These are phyloP conservation scores for Trichothecium sympodiale DNA, from an alignment of 2,329 filamentous ascomycete genomes.

Conservation along the genomic window DNA sequence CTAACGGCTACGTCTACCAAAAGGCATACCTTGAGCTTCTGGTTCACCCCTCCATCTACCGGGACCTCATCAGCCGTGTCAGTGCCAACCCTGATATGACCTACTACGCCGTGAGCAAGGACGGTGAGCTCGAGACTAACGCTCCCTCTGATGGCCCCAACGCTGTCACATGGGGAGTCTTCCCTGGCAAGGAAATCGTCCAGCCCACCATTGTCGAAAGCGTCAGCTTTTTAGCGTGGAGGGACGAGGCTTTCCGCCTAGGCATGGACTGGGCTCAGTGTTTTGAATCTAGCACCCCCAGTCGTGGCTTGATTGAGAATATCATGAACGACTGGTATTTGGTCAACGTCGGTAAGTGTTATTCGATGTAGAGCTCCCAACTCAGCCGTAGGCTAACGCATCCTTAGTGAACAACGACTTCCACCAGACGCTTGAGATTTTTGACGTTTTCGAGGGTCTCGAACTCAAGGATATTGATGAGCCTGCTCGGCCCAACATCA, in stretches of 20 bases:
- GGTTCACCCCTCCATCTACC: slow-evolving; percentile 68
- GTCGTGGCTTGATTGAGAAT: slow-evolving; percentile 66
- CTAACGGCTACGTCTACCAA: slow-evolving; percentile 94
- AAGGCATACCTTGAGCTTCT: slow-evolving; percentile 94
- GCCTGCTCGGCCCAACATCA: slow-evolving; percentile 15
- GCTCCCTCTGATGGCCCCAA: slow-evolving; percentile 80
- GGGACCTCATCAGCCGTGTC: slow-evolving; percentile 67
- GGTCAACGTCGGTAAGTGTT: slow-evolving; percentile 75
- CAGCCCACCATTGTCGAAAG: slow-evolving; percentile 99
- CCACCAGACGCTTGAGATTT: slow-evolving; percentile 72
- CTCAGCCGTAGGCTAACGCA: slow-evolving; percentile 5
- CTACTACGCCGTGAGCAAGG: slow-evolving; percentile 86
- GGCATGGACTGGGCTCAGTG: slow-evolving; percentile 93
- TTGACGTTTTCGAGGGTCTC: slow-evolving; percentile 74
- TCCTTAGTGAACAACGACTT: slow-evolving; percentile 91
- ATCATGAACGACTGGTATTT: slow-evolving; percentile 89
- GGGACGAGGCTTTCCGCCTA: slow-evolving; percentile 90
- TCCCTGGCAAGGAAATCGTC: slow-evolving; percentile 98
- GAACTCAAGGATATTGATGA: slow-evolving; percentile 51
- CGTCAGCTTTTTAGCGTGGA: slow-evolving; percentile 95
- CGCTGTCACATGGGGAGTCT: slow-evolving; percentile 98
- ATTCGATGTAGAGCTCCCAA: not conserved
- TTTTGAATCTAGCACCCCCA: slow-evolving; percentile 65
- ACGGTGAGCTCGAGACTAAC: slow-evolving; percentile 74
- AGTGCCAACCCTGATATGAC: slow-evolving; percentile 72